phyloP scores from a whole-genome alignment of 2,329 filamentous ascomycete genomes.

The Claviceps pusilla region DNA sequence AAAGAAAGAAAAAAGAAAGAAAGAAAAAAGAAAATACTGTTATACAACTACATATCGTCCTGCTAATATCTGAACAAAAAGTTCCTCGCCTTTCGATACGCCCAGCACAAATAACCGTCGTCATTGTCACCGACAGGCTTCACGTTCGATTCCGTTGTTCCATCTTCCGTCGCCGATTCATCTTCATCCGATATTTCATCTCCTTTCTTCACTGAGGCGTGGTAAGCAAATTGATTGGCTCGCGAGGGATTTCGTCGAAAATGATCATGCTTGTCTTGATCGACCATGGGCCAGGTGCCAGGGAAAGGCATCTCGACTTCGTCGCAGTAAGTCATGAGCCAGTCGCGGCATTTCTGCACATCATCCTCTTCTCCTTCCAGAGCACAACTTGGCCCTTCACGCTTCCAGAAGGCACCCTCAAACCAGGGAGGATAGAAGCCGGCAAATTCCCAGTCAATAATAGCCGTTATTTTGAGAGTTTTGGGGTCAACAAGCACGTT shows the following conservation, averaged over 20 bases:
- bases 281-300: too few relatives aligned
- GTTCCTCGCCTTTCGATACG: background rate
- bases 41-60: background rate
- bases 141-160: background rate
- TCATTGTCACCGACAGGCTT: background rate
- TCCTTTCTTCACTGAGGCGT: too few relatives aligned
- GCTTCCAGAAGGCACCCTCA: slow-evolving; percentile 8
- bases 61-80: background rate
- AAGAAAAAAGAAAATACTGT: too few relatives aligned
- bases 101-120: background rate
- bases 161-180: too few relatives aligned
- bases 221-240: too few relatives aligned
- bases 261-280: too few relatives aligned
- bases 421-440: slow-evolving; percentile 13
- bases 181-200: too few relatives aligned
- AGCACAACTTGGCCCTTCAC: slow-evolving; percentile 5
- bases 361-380: slow-evolving; percentile 6
- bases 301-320: background rate
- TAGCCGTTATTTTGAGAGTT: slow-evolving; percentile 16
- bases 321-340: background rate
- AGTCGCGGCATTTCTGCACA: background rate
- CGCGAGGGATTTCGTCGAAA: too few relatives aligned
- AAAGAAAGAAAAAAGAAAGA: too few relatives aligned
- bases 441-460: slow-evolving; percentile 16
- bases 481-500: slow-evolving; percentile 8